Base-by-base conservation (phyloP, 106 monocot genomes). In the Alisma plantagoaquatica region DNA sequence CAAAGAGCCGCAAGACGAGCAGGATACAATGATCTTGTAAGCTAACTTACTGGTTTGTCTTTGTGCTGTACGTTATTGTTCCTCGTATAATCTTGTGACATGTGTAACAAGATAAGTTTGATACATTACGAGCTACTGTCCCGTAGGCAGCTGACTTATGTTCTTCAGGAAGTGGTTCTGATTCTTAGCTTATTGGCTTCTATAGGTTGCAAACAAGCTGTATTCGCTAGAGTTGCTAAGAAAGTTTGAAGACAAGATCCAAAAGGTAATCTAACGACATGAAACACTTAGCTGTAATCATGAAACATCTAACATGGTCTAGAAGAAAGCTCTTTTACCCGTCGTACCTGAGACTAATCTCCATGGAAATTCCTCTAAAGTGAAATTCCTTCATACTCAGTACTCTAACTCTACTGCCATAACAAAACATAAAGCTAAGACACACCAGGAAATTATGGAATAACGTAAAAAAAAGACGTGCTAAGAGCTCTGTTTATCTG, bases 171-270 rank as follows among this genome's bases (percentile, higher is more conserved):
- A 24, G 8, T 21, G 12, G 2, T 18, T 30, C 15, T 54, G 16
- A 16, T 66, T n/a, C n/a, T n/a, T n/a, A n/a, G n/a, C n/a, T n/a
- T n/a, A n/a, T n/a, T n/a, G n/a, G n/a, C n/a, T n/a, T n/a, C n/a
- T n/a, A 33, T 30, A 84, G 83, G 77, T 84, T 59, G 65, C 87
- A 69, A 81, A 69, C 74, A 87, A 87, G 71, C 65, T 63, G 43
- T 62, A 69, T 41, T 69, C 77, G 12, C 27, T 77, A 42, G 81
- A 77, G 53, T 48, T 87, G 42, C 66, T 87, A 45, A 57, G 52
- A 24, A 71, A 77, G 38, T 87, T 77, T 30, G 81, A 87, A 50
- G 81, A 81, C 68, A 87, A 77, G 57, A 64, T 87, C 29, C 54
- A 59, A 38, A 81, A 87, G 77, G 86, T 81, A n/a, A n/a, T n/a